These are phyloP conservation scores for Fagus crenata DNA, from an alignment of 306 rosid species.

Conservation along the genomic window DNA sequence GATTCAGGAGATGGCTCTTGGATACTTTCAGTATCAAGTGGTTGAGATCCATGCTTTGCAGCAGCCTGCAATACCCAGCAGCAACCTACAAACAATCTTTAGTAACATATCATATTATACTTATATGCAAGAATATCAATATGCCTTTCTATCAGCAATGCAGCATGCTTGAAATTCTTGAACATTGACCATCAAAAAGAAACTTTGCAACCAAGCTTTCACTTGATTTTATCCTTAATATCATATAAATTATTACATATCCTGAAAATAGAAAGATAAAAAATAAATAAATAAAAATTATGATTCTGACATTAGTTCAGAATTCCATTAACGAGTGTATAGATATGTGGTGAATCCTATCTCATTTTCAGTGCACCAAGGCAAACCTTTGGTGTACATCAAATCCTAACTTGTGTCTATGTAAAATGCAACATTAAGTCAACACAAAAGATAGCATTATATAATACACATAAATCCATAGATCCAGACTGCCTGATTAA, in stretches of 20 bases:
- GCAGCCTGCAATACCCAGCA: conserved; percentile 93
- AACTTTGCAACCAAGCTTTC: not conserved
- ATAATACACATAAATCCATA: not conserved
- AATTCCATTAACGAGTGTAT: not conserved
- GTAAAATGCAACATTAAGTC: not conserved
- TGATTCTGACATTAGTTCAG: not conserved
- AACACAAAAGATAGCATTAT: not conserved
- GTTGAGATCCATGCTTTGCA: conserved; percentile 93
- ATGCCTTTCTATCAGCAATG: conserved; percentile 3
- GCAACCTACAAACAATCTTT: conserved; percentile 64
- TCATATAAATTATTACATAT: not conserved
- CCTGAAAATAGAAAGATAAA: not conserved
- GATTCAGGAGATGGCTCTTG: conserved; percentile 55
- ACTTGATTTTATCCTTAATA: not conserved
- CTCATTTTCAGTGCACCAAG: not conserved
- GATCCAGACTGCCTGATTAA: not conserved
- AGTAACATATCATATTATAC: not conserved
- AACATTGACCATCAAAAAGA: not conserved
- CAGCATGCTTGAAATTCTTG: not conserved
- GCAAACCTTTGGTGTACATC: not conserved
- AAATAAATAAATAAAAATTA: no score
- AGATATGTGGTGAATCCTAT: not conserved
- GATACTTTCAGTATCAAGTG: conserved; percentile 57
- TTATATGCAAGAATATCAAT: not conserved
- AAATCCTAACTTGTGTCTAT: not conserved